Evolutionary conservation across 805 yeast species (phyloP).

Genomic region (Metschnikowia kofuensis): DNA sequence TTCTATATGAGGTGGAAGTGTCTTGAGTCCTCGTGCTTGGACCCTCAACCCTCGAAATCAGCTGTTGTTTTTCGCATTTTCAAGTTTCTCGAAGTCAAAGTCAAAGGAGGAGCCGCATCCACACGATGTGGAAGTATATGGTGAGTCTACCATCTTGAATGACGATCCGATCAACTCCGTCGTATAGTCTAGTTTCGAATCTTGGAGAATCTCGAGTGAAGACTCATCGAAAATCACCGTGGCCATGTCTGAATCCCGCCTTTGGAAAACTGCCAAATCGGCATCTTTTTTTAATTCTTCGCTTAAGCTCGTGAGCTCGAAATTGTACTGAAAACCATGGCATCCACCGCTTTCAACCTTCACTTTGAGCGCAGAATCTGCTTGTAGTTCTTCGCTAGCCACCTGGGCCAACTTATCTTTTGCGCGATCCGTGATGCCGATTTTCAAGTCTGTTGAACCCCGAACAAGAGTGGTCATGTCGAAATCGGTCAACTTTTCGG

Average conservation of each 20-base stretch:
- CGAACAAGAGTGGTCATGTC: constrained; percentile 30
- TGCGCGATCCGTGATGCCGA: constrained; percentile 50
- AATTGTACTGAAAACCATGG: constrained; percentile 91
- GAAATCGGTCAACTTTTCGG: constrained; percentile 17
- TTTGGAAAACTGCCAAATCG: constrained; percentile 54
- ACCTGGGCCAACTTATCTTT: constrained; percentile 51
- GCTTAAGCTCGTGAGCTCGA: constrained; percentile 52
- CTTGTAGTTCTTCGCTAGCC: constrained; percentile 46
- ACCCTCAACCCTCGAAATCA: not conserved
- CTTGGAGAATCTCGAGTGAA: constrained; percentile 77
- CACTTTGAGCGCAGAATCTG: constrained; percentile 64
- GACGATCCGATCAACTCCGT: constrained; percentile 93
- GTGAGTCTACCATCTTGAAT: constrained; percentile 87
- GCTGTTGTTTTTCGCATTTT: constrained; percentile 16
- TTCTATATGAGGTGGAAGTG: not conserved
- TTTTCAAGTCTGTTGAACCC: constrained; percentile 35
- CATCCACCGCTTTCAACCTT: constrained; percentile 95
- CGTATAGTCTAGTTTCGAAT: constrained; percentile 82
- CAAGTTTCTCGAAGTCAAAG: constrained; percentile 45
- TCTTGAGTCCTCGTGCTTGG: no score
- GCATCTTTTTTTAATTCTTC: constrained; percentile 32
- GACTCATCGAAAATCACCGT: constrained; percentile 74
- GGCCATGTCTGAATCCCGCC: constrained; percentile 52
- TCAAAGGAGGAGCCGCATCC: constrained; percentile 49
- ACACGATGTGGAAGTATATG: constrained; percentile 62